Evolutionary conservation across 2,329 filamentous ascomycete species (phyloP).

Genomic region (Gyromitra esculenta): DNA sequence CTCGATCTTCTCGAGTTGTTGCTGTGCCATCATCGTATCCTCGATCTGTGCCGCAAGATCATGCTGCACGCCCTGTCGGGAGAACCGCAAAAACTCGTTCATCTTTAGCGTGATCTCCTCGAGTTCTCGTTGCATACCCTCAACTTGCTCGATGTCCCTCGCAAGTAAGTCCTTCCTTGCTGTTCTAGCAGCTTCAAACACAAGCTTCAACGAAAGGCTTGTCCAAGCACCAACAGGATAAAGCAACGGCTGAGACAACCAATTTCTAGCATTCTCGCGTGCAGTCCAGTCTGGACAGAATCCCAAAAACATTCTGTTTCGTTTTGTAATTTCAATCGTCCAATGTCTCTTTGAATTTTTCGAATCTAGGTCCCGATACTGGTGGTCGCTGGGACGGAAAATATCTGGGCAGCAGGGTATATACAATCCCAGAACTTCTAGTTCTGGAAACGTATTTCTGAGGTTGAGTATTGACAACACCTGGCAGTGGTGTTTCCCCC

Average conservation of each 20-base stretch:
- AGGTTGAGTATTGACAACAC: background rate
- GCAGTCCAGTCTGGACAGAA: slow-evolving; percentile 14
- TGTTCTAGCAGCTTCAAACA: background rate
- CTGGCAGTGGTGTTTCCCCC: background rate
- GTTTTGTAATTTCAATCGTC: background rate
- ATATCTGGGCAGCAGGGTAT: slow-evolving; percentile 15
- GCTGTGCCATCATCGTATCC: background rate
- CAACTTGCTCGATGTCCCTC: background rate
- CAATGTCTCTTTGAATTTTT: slow-evolving; percentile 1
- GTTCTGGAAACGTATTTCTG: background rate
- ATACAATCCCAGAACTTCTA: slow-evolving; percentile 3
- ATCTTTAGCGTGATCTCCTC: background rate
- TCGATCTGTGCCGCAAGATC: background rate
- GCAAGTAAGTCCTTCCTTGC: background rate
- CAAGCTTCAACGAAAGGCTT: background rate
- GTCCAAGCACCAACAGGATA: background rate
- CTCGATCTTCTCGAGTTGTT: background rate
- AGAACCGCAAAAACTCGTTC: background rate
- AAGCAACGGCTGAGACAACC: background rate
- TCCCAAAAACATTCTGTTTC: background rate
- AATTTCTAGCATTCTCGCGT: no score
- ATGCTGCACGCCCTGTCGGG: background rate
- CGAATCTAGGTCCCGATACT: background rate
- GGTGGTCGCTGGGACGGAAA: background rate
- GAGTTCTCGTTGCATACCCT: background rate